A percentile compares a stretch with the other conserved stretches of the same genome.
phyloP scores from a whole-genome alignment of 1,284 basidiomycete species.

The Tilletia indica region DNA sequence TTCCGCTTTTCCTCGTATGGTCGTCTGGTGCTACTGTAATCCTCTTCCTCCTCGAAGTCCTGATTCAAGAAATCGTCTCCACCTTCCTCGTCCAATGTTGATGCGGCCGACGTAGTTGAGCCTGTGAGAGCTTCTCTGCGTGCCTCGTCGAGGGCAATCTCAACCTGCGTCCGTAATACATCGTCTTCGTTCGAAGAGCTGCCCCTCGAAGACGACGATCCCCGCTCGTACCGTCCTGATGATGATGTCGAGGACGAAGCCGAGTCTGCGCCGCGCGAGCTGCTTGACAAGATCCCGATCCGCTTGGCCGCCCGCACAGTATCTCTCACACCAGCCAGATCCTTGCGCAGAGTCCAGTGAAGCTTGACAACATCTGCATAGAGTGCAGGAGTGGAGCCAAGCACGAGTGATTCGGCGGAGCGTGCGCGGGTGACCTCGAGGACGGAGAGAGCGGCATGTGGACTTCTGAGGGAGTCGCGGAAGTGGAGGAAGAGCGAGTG shows the following conservation, averaged over 20 bases:
- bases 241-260: too few species aligned
- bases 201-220: not conserved
- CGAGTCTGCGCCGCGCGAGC: not conserved
- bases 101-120: too few species aligned
- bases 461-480: constrained; percentile 38
- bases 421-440: constrained; percentile 29
- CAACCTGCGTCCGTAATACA: not conserved
- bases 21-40: too few species aligned
- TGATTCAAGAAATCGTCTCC: too few species aligned
- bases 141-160: constrained; percentile 4
- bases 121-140: not conserved
- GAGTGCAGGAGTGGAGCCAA: constrained; percentile 44
- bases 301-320: not conserved
- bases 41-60: too few species aligned
- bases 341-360: constrained; percentile 3
- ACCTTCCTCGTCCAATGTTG: too few species aligned
- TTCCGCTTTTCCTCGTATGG: too few species aligned
- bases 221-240: too few species aligned
- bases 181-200: not conserved
- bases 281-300: not conserved
- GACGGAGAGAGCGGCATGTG: constrained; percentile 39
- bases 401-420: constrained; percentile 42
- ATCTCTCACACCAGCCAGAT: not conserved
- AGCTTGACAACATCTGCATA: constrained; percentile 41
- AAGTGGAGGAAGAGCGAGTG: constrained; percentile 45